A percentile compares a stretch with the other conserved stretches of the same genome.
phyloP scores from a whole-genome alignment of 345 rosid genomes.

The Ceriops zippeliana region DNA sequence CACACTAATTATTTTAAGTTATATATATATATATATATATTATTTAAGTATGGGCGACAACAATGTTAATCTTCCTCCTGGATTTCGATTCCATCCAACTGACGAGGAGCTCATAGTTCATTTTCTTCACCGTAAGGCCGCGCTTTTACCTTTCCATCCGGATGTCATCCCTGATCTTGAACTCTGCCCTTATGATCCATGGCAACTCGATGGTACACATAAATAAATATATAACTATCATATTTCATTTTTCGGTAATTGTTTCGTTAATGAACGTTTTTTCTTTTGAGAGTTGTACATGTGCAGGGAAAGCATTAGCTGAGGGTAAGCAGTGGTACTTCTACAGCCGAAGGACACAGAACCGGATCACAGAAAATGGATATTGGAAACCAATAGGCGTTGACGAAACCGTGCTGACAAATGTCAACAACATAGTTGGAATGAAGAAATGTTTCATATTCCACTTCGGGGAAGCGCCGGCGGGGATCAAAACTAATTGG shows the following conservation, averaged over 20 bases:
- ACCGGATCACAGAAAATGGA: constrained; percentile 61
- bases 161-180: constrained; percentile 95
- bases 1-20: too few relatives aligned
- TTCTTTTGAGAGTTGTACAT: neutral
- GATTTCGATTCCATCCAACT: constrained; percentile 78
- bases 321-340: constrained; percentile 89
- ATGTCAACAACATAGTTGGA: constrained; percentile 53
- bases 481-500: constrained; percentile 61
- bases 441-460: constrained; percentile 56
- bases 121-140: constrained; percentile 85
- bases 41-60: constrained; percentile 35
- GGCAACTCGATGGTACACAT: constrained; percentile 79
- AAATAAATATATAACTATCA: too few relatives aligned
- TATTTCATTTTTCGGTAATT: too few relatives aligned
- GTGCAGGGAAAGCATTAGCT: constrained; percentile 75
- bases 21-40: neutral
- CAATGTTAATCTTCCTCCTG: constrained; percentile 69
- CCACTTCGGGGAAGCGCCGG: constrained; percentile 54
- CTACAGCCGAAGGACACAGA: constrained; percentile 66
- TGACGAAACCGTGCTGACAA: constrained; percentile 56
- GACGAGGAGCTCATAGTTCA: constrained; percentile 95
- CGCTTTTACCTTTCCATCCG: constrained; percentile 85
- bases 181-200: constrained; percentile 81
- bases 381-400: constrained; percentile 70
- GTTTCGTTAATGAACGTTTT: too few relatives aligned